phyloP scores from a whole-genome alignment of 176 grass and related monocot species.

The Lolium multiflorum region DNA sequence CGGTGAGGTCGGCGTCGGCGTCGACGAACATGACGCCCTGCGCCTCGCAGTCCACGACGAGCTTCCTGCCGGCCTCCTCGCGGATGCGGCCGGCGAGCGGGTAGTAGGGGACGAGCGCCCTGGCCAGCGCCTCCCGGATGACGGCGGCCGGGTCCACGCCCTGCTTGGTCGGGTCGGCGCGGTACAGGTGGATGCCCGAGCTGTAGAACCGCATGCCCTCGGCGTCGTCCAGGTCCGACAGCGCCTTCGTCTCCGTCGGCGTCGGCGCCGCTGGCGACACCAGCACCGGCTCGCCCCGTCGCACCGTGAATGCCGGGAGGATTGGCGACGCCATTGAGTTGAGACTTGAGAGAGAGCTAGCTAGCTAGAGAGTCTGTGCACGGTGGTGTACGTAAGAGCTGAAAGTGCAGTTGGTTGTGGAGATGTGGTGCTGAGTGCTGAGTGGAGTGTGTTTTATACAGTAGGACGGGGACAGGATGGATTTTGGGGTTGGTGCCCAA shows the following conservation, averaged over 20 bases:
- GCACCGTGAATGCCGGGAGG: too few relatives aligned
- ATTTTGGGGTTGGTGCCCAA: too few relatives aligned
- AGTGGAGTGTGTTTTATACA: too few relatives aligned
- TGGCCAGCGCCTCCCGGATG: slow-evolving; percentile 60
- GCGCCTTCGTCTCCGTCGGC: slow-evolving; percentile 51
- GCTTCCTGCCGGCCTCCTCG: slow-evolving; percentile 49
- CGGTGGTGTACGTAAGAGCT: too few relatives aligned
- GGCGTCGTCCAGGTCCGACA: slow-evolving; percentile 73
- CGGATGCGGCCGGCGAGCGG: slow-evolving; percentile 69
- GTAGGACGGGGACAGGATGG: too few relatives aligned
- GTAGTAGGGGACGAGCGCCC: slow-evolving; percentile 76
- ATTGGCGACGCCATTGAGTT: too few relatives aligned
- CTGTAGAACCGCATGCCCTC: slow-evolving; percentile 69
- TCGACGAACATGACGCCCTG: slow-evolving; percentile 75
- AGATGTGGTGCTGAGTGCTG: too few relatives aligned
- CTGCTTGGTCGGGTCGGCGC: slow-evolving; percentile 38
- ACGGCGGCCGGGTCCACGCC: slow-evolving; percentile 46
- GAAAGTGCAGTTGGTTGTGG: too few relatives aligned
- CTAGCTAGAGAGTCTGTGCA: too few relatives aligned
- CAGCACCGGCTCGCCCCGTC: too few relatives aligned
- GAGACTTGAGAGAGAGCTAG: too few relatives aligned
- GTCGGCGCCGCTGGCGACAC: too few relatives aligned
- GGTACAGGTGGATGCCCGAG: slow-evolving; percentile 57
- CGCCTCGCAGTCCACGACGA: slow-evolving; percentile 63
- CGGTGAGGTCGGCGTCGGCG: slow-evolving; percentile 64